Conservation (phyloP, 2,329 filamentous ascomycete species). For the Pseudocercospora eumusae region DNA sequence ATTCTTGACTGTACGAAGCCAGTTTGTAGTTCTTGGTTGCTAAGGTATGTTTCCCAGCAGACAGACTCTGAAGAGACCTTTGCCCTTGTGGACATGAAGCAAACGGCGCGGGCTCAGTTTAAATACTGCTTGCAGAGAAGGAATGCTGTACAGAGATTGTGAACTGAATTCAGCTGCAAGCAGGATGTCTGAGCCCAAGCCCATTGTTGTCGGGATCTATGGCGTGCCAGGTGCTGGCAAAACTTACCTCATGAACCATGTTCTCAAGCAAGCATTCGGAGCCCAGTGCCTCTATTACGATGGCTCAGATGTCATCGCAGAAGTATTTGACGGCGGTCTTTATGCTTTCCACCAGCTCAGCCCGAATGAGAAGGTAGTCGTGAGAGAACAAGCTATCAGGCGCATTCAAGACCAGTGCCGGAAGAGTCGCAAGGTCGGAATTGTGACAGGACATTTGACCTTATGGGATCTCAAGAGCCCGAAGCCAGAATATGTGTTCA, state of each 20-base stretch:
- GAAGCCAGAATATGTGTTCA: constrained; percentile 42
- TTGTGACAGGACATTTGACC: constrained; percentile 60
- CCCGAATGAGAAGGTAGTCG: constrained; percentile 42
- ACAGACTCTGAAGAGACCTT: background rate
- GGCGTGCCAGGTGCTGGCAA: constrained; percentile 60
- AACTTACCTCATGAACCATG: constrained; percentile 46
- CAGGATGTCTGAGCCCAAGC: constrained; percentile 15
- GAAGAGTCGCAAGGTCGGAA: constrained; percentile 40
- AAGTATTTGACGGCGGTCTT: constrained; percentile 51
- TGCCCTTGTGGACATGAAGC: background rate
- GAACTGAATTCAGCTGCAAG: background rate
- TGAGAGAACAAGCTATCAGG: constrained; percentile 51
- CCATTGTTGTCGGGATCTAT: constrained; percentile 56
- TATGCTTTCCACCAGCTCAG: constrained; percentile 48
- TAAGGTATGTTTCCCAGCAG: too few relatives aligned
- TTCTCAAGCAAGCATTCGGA: constrained; percentile 42
- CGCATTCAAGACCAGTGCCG: constrained; percentile 46
- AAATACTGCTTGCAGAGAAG: too few relatives aligned
- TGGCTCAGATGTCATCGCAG: constrained; percentile 53
- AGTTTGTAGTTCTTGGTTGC: too few relatives aligned
- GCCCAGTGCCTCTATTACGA: constrained; percentile 53
- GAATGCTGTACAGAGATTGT: background rate
- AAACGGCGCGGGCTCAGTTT: background rate
- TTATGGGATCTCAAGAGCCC: constrained; percentile 51
- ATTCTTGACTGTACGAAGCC: too few relatives aligned